Conservation (phyloP, 2,329 filamentous ascomycete genomes). For the Fusarium solani-melongenae region DNA sequence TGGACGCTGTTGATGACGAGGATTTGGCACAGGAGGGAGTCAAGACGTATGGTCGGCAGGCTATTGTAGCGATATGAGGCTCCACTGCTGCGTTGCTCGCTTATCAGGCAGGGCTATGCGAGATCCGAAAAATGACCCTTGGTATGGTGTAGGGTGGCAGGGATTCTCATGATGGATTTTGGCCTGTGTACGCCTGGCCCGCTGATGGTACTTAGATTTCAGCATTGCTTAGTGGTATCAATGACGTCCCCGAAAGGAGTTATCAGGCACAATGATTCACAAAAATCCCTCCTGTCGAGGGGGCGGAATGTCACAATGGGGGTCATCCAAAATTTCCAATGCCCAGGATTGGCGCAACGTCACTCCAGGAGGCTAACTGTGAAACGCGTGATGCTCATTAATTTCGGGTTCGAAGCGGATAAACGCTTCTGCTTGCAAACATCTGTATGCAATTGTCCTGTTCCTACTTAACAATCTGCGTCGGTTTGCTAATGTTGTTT, state of each 20-base stretch:
- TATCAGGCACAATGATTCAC: neutral
- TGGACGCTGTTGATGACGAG: constrained; percentile 28
- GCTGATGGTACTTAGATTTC: neutral
- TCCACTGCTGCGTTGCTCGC: neutral
- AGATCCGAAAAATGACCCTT: neutral
- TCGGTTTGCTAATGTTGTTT: neutral
- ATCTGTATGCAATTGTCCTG: neutral
- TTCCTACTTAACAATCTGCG: neutral
- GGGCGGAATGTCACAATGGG: neutral
- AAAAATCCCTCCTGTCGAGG: neutral
- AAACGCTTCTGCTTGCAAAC: neutral
- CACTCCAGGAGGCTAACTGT: too few species aligned
- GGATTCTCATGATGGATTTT: neutral
- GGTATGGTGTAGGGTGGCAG: neutral
- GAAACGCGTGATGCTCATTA: neutral
- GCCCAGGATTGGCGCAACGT: too few species aligned
- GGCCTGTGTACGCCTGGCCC: neutral
- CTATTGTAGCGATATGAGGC: neutral
- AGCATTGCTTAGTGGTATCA: neutral
- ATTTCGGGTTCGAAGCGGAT: neutral
- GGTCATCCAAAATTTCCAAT: too few species aligned
- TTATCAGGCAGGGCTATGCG: neutral
- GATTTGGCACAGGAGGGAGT: constrained; percentile 22
- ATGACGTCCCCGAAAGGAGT: neutral
- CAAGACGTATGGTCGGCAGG: constrained; percentile 6